phyloP scores from a whole-genome alignment of 129 eudicot species.

The Lactuca sativa region DNA sequence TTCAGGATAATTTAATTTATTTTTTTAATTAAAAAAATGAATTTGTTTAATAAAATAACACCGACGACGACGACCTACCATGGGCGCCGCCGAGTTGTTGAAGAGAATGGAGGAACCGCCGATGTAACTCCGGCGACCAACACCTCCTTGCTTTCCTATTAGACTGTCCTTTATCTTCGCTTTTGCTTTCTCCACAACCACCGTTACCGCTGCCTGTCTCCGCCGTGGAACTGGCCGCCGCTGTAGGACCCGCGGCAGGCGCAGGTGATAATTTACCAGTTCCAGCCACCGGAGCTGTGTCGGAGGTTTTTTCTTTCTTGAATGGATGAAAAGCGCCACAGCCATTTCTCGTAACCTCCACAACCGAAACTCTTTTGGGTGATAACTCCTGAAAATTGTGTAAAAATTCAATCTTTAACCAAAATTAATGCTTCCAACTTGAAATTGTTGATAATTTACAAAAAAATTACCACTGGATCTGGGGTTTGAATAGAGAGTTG shows the following conservation, averaged over 20 bases:
- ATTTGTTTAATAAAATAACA: conserved; percentile 7
- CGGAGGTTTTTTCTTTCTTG: conserved; percentile 49
- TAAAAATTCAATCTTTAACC: conserved; percentile 26
- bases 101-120: conserved; percentile 75
- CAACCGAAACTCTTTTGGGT: conserved; percentile 50
- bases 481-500: conserved; percentile 89
- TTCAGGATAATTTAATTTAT: neutral
- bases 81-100: conserved; percentile 97
- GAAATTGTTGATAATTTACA: neutral
- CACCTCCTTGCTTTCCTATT: conserved; percentile 75
- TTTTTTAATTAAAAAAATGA: neutral
- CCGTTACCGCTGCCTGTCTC: conserved; percentile 54
- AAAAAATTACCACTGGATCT: conserved; percentile 67
- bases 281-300: conserved; percentile 24
- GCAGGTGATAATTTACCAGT: conserved; percentile 3
- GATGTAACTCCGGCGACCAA: conserved; percentile 95
- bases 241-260: conserved; percentile 36
- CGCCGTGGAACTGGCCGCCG: conserved; percentile 69
- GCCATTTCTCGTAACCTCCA: conserved; percentile 78
- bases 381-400: conserved; percentile 42
- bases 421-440: neutral
- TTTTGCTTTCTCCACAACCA: conserved; percentile 42
- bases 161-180: conserved; percentile 62
- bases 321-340: conserved; percentile 93
- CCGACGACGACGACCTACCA: conserved; percentile 45